Conservation (phyloP, 495 filamentous ascomycete species). For the Monascus purpureus region DNA sequence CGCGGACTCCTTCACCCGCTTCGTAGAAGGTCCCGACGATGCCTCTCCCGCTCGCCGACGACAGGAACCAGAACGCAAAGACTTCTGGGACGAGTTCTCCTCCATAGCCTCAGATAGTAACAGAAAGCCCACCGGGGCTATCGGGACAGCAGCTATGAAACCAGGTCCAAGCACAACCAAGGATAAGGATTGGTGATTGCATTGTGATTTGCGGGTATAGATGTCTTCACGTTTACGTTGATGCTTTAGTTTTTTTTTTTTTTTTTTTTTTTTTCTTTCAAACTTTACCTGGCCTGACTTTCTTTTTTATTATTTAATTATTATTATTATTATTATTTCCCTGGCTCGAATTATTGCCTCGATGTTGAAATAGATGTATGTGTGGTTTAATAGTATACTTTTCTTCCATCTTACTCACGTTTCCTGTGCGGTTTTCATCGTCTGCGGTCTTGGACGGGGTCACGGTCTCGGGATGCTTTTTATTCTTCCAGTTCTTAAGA, state of each 20-base stretch:
- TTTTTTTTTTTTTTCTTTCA: too few species aligned
- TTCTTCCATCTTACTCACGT: too few species aligned
- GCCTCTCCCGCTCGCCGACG: slow-evolving; percentile 4
- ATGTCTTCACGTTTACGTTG: too few species aligned
- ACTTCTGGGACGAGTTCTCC: slow-evolving; percentile 79
- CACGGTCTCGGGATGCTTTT: too few species aligned
- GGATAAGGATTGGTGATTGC: background rate
- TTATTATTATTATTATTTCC: background rate
- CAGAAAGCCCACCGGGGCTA: slow-evolving; percentile 27
- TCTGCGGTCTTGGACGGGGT: too few species aligned
- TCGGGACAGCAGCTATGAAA: slow-evolving; percentile 64
- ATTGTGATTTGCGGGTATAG: too few species aligned
- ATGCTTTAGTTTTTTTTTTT: too few species aligned
- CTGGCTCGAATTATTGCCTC: background rate
- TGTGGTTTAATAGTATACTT: too few species aligned
- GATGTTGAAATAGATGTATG: too few species aligned
- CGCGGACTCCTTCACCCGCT: slow-evolving; percentile 61
- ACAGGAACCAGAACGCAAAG: slow-evolving; percentile 54
- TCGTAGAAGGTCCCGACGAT: slow-evolving; percentile 56
- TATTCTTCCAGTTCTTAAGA: too few species aligned
- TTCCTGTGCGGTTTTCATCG: too few species aligned
- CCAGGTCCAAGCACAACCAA: slow-evolving; percentile 25
- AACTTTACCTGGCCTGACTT: background rate
- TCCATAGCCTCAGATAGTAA: slow-evolving; percentile 36
- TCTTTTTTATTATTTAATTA: background rate